Base-by-base conservation (phyloP, 2,329 filamentous ascomycete species). In the Colletotrichum sp. region DNA sequence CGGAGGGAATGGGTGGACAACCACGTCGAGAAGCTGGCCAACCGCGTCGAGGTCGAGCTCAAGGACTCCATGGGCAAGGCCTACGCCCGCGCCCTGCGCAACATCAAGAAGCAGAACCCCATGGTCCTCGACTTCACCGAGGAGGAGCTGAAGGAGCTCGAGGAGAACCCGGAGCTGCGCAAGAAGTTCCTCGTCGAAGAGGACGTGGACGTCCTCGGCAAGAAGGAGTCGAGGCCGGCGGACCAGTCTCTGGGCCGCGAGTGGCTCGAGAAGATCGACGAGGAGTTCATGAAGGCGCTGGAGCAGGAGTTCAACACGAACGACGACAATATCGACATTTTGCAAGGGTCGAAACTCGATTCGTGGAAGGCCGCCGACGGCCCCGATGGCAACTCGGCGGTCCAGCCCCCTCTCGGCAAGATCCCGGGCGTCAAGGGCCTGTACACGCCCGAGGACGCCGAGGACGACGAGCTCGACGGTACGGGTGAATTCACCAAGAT, bases 1-100 rank as follows among this genome's bases (percentile, higher is more conserved):
- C 85, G 90, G 72, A 89, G 92, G 78, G 92, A 95, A 82, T 90
- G 93, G 77, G 84, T 86, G 48, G 86, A 91, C 65, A 90, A 93
- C 81, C 88, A 94, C 79, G 87, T 88, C 66, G 80, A 84, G 71
- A 88, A 86, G 82, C 85, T 90, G 81, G 82, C 84, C 67, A 79
- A 81, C 60, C 77, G 88, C 74, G 85, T 85, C 75, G 86, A 86
- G 71, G 85, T 85, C 79, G 86, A 85, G 79, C 85, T 86, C 74
- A 85, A 83, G 71, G 80, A 85, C 74, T 86, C 88, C 79, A 84
- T 88, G 61, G 83, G 83, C 67, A 80, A 84, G 55, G 86, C 85
- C 74, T 86, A 86, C 81, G 80, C 85, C 36, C 81, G 85, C 58
- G 86, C 86, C 30, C 78, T 88, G 79, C 85, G 82, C 79, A 84